Evolutionary conservation across 805 yeast species (phyloP), one percentile per base, ranked within the genome.

Genomic region (Starmera quercuum): DNA sequence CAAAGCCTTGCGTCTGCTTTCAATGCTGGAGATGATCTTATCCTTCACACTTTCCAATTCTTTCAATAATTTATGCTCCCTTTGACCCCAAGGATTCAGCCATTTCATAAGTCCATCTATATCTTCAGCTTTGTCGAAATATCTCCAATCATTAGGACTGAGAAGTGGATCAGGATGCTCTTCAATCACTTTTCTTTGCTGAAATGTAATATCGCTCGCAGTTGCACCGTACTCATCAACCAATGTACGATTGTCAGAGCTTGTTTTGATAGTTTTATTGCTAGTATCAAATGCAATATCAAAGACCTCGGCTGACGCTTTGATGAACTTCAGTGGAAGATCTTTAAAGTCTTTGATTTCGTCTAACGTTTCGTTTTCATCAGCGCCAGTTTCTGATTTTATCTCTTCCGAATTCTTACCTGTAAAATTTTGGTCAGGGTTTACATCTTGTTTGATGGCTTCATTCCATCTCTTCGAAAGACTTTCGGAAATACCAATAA

Each of bases 51-150:
- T 55, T 7, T 58, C 51, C 28, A 84, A 52, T 45, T 83, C 94
- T 44, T 78, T 80, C 26, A 73, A 60, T 30, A 88, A 64, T 24
- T 61, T 65, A 13, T 75, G 66, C 49, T 87, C 97, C 30, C 95
- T 61, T 33, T 61, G 63, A 3, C 96, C 96, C 70, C 79, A 75
- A 4, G 73, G 76, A 44, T 81, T 78, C 32, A 87, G 61, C 85
- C 90, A 81, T n/a, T 58, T 52, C 7, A 78, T 37, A 18, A 88
- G 50, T 11, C 51, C 51, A 2, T 71, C 73, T 21, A 86, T 54
- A 26, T 81, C 79, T n/a, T 67, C 71, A 0, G 69, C 63, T 2
- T 51, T 59, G 43, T 86, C 95, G 42, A 76, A 72, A 45, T 56
- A 83, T 35, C 80, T 71, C 97, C 97, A 87, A 24, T 73, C 72